A percentile compares a stretch with the other conserved stretches of the same genome.
These are phyloP conservation scores for Reutealis trisperma DNA, from an alignment of 345 rosid genomes.

Conservation along the genomic window DNA sequence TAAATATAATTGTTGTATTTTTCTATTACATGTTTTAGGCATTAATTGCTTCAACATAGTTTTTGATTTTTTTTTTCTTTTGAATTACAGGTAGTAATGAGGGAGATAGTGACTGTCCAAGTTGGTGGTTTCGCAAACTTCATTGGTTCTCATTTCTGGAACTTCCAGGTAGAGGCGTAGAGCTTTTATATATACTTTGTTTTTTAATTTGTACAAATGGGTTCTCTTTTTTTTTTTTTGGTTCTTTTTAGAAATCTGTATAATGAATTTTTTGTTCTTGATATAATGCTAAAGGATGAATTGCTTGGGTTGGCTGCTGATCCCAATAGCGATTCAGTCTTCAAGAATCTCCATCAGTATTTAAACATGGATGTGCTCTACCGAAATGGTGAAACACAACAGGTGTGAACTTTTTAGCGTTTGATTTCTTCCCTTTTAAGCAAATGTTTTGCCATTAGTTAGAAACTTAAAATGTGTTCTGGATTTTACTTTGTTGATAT, in stretches of 20 bases:
- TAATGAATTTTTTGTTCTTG: neutral
- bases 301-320: slow-evolving; percentile 79
- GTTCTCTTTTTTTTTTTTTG: neutral
- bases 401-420: slow-evolving; percentile 40
- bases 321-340: slow-evolving; percentile 62
- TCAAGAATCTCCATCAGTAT: slow-evolving; percentile 42
- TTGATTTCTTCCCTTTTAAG: neutral
- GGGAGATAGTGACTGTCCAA: slow-evolving; percentile 83
- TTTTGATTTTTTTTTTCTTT: neutral
- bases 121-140: slow-evolving; percentile 86
- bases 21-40: neutral
- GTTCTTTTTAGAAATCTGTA: neutral
- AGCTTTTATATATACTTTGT: neutral
- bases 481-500: neutral
- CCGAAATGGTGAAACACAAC: slow-evolving; percentile 76
- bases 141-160: slow-evolving; percentile 98
- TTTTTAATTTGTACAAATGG: neutral
- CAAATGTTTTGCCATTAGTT: neutral
- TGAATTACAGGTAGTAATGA: slow-evolving; percentile 39
- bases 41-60: neutral
- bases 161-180: slow-evolving; percentile 86
- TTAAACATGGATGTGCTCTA: slow-evolving; percentile 78
- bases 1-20: no score
- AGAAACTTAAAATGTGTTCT: neutral
- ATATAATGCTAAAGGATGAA: slow-evolving; percentile 61